Base-by-base conservation (phyloP, 2,329 filamentous ascomycete species). In the Hypoxylon sp. region DNA sequence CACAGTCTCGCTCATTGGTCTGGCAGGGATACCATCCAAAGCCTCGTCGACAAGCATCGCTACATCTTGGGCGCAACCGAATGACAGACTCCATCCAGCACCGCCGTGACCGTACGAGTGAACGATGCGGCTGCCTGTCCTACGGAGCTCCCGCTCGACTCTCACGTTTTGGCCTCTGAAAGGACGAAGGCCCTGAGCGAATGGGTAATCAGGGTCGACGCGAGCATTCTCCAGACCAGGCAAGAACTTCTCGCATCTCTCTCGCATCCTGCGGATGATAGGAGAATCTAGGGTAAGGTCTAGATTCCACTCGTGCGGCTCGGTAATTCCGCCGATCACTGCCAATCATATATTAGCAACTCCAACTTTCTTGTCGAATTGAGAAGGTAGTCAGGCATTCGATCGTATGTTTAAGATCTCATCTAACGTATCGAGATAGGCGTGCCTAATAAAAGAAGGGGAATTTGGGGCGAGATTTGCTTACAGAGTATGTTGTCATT, bases 71-170 rank as follows among this genome's bases (percentile, higher is more conserved):
- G 80, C 80, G 58, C 80, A 81, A 0, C 80, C 81, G 65, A 82
- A 82, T 0, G 77, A 78, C 61, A 82, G 62, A 51, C 75, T 80
- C 82, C 82, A 84, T 3, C 82, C 82, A 2, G 81, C 79, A 3
- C 81, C 82, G 4, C 82, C 82, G 53, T 84, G 82, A 1, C 82
- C 82, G 66, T 84, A 84, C 1, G 77, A 79, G 59, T 84, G 82
- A 2, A 84, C 77, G 48, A 83, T 80, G n/a, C 77, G 76, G 68
- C 78, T 80, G 8, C 71, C 70, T 15, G 72, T 63, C 56, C 72
- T 61, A 39, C 78, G 76, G 13, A 80, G 73, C 66, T 84, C 82
- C 0, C 80, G 76, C 72, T 84, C 82, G 6, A 84, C 80, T 7
- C 81, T 77, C 3, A 84, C 80, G 50, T 83, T 82, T 10, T 69